phyloP scores from a whole-genome alignment of 192 early-diverging fungal genomes.

The Podila verticillata region DNA sequence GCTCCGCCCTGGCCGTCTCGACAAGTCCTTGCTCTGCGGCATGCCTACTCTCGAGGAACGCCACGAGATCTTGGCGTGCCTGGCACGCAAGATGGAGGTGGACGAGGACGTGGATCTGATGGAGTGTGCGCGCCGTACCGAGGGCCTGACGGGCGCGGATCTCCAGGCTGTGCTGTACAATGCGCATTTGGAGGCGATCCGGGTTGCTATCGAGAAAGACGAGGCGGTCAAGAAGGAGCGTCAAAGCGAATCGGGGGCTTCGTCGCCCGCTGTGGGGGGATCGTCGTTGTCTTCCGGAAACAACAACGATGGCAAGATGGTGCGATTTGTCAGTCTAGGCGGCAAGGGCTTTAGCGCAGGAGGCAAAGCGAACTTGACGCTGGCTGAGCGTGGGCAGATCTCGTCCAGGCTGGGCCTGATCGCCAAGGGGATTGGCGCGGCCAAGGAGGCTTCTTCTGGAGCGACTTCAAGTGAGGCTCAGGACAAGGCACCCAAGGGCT shows the following conservation, averaged over 20 bases:
- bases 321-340: slow-evolving; percentile 46
- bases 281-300: not conserved
- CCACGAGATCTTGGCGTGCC: slow-evolving; percentile 80
- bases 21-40: slow-evolving; percentile 86
- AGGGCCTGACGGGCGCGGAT: slow-evolving; percentile 91
- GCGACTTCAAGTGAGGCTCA: slow-evolving; percentile 9
- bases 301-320: slow-evolving; percentile 45
- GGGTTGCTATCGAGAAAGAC: slow-evolving; percentile 67
- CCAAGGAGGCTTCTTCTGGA: slow-evolving; percentile 28
- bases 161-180: slow-evolving; percentile 94
- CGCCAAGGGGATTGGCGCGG: slow-evolving; percentile 39
- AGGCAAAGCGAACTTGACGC: slow-evolving; percentile 54
- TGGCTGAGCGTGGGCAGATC: slow-evolving; percentile 65
- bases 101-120: slow-evolving; percentile 70
- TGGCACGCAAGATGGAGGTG: slow-evolving; percentile 78
- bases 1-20: slow-evolving; percentile 82
- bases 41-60: slow-evolving; percentile 84
- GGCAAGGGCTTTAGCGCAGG: slow-evolving; percentile 13
- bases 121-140: slow-evolving; percentile 69
- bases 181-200: slow-evolving; percentile 91
- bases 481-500: slow-evolving; percentile 30
- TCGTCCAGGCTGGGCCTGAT: slow-evolving; percentile 47
- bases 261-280: slow-evolving; percentile 10
- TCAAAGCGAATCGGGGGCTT: slow-evolving; percentile 14
- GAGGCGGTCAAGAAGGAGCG: slow-evolving; percentile 55